Evolutionary conservation across 2,329 filamentous ascomycete genomes (phyloP).

Genomic region (Colletotrichum lupini): DNA sequence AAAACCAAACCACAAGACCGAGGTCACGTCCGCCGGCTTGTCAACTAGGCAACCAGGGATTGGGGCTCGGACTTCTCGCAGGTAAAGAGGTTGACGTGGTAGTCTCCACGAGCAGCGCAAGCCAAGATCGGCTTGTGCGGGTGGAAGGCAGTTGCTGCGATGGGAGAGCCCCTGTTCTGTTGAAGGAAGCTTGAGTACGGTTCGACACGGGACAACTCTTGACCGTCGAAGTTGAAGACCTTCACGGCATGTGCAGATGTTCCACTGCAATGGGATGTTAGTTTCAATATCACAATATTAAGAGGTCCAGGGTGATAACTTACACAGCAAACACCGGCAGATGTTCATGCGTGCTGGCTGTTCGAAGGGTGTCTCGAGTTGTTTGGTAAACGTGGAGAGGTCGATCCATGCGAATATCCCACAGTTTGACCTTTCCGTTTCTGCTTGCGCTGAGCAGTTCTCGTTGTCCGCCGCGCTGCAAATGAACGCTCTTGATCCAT

Average conservation of each 20-base stretch:
- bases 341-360: constrained; percentile 93
- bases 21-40: neutral
- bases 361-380: constrained; percentile 82
- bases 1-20: constrained; percentile 14
- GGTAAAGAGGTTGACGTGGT: constrained; percentile 89
- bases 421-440: constrained; percentile 93
- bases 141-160: constrained; percentile 92
- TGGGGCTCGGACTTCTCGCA: constrained; percentile 64
- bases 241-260: constrained; percentile 90
- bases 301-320: constrained; percentile 52
- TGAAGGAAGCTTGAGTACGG: constrained; percentile 91
- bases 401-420: constrained; percentile 92
- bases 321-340: constrained; percentile 95
- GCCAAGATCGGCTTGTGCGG: constrained; percentile 93
- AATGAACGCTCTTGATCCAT: constrained; percentile 96
- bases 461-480: constrained; percentile 93
- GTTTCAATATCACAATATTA: constrained; percentile 31
- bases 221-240: constrained; percentile 89
- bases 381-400: constrained; percentile 79
- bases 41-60: constrained; percentile 30
- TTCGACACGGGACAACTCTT: constrained; percentile 83
- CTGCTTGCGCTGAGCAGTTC: constrained; percentile 91
- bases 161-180: constrained; percentile 82
- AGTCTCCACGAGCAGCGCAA: constrained; percentile 85
- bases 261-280: constrained; percentile 68